Evolutionary conservation across 306 rosid genomes (phyloP), one percentile per base, ranked within the genome.

Genomic region (Cajanus cajan): DNA sequence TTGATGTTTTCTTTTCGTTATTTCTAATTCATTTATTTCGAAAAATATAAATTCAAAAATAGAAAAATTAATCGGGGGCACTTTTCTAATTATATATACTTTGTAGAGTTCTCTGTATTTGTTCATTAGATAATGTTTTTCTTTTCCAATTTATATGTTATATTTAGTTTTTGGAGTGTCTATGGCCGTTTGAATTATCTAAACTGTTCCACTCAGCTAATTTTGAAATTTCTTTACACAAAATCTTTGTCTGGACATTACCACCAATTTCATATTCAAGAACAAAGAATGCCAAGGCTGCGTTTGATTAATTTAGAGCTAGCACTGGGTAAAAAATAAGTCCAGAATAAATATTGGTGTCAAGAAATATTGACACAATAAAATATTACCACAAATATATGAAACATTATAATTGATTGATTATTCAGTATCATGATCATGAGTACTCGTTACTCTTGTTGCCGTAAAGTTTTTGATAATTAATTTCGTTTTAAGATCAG

Each of bases 221-320:
- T 74, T 74, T 44, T 74, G 21, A 61, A 25, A 19, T 45, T 28
- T 33, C 25, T n/a, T 45, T 76, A 34, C 73, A 63, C 50, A 18
- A 55, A 15, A 75, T 63, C 15, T 63, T 61, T 5, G 28, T 44
- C 19, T 57, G 34, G 61, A 41, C 79, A 51, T 75, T 18, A 47
- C 33, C 80, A 76, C 24, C 39, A 47, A 25, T 59, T 59, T 41
- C 15, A 61, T 45, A 62, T 76, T 76, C 63, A 76, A 76, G 22
- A 47, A 28, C 19, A 14, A 37, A 13, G 50, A 37, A 22, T 6
- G 40, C 14, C 14, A 6, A 76, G 73, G 36, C 22, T 62, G 36
- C n/a, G 51, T 59, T 59, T 74, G 79, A 34, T 34, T 69, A n/a
- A n/a, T 45, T 68, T 22, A 44, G 22, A n/a, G n/a, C n/a, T n/a